These are phyloP conservation scores for Pythium monospermum DNA, from an alignment of 352 stramenopile genomes.

Conservation along the genomic window DNA sequence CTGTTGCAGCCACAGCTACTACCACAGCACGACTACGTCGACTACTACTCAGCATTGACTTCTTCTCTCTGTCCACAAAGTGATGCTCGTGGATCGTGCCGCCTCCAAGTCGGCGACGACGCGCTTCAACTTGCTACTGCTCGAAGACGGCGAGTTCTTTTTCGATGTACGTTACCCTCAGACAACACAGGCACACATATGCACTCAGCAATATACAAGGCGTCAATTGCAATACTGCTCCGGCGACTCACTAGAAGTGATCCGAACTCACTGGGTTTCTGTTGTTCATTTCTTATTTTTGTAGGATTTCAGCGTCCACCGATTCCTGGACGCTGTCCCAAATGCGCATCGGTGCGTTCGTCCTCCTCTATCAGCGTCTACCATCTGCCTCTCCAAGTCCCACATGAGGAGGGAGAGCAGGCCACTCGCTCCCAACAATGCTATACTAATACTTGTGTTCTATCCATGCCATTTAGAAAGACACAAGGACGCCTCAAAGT, in stretches of 20 bases:
- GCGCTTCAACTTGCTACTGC: slow-evolving; percentile 87
- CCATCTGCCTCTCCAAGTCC: no score
- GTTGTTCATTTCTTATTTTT: no score
- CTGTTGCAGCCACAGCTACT: no score
- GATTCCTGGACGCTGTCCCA: slow-evolving; percentile 43
- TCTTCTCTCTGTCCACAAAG: neutral
- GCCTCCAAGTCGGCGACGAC: slow-evolving; percentile 15
- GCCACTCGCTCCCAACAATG: no score
- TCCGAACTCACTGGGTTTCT: no score
- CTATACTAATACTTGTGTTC: neutral
- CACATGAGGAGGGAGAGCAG: no score
- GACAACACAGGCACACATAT: neutral
- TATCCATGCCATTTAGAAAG: slow-evolving; percentile 28
- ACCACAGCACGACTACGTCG: no score
- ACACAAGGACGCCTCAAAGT: slow-evolving; percentile 67
- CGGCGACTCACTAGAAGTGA: no score
- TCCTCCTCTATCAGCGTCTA: neutral
- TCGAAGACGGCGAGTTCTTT: slow-evolving; percentile 92
- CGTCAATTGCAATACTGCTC: neutral
- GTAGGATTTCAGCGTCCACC: slow-evolving; percentile 64
- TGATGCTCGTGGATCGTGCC: slow-evolving; percentile 19
- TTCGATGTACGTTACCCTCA: slow-evolving; percentile 52
- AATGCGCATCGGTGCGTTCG: slow-evolving; percentile 19
- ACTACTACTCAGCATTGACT: no score
- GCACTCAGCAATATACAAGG: no score